Evolutionary conservation across 768 basidiomycete species (phyloP), one percentile per base, ranked within the genome.

Genomic region (Termitomyces bulborhizus): DNA sequence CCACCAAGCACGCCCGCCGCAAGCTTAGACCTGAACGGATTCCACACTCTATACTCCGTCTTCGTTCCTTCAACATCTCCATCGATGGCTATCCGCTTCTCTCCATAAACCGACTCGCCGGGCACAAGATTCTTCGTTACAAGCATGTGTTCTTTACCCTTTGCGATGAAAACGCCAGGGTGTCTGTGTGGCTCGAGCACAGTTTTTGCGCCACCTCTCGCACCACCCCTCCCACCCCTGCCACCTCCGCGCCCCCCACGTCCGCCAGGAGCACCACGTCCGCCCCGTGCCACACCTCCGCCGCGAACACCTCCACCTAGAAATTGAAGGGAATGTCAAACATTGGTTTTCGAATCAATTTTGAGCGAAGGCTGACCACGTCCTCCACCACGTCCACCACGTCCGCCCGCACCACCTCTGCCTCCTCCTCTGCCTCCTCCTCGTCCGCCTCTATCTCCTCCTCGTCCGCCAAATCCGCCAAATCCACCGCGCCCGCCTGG

Each of bases 41-140:
- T 99, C 97, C 97, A 99, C 31, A 99, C 97, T 53, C 97, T 81
- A 73, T 98, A 99, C 73, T 99, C 97, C 60, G 84, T 79, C 76
- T 99, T 99, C 56, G 87, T 89, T 42, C 81, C 87, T 43, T 88
- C 89, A 18, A 77, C 81, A 43, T 79, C 84, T 12, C 78, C 76
- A 13, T 94, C 92, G 65, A 98, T 82, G 15, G 87, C 84, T 71
- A 98, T 93, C 67, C 96, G 81, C 77, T 99, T 99, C 73, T 99
- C 97, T 57, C 97, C 97, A 69, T 99, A 99, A 9, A 99, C 96
- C 6, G 90, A 89, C 68, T 98, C 97, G 45, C 97, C 97, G 1
- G 97, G 97, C 40, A 91, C 93, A 69, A 99, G 82, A 72, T 98
- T 98, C 76, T 94, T 93, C 39, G 97, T 98, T 71, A 99, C 97